Percentiles rank a stretch among this genome's conserved stretches.
These are phyloP conservation scores for Bipolaris cookei DNA, from an alignment of 2,329 filamentous ascomycete species.

Conservation along the genomic window DNA sequence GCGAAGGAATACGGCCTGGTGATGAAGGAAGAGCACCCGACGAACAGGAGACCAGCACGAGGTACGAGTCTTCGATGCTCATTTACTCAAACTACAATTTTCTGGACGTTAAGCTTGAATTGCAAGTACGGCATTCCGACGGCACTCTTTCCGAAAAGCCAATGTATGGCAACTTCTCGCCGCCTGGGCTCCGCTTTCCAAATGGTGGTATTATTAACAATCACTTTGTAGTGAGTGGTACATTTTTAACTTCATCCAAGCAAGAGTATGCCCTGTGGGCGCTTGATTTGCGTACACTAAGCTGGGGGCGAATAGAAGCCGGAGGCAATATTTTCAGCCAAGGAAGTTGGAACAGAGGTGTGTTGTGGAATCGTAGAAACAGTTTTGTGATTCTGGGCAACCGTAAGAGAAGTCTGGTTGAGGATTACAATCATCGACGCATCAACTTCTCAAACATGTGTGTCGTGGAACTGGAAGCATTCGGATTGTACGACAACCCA, in stretches of 20 bases:
- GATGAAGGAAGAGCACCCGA: constrained; percentile 50
- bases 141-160: constrained; percentile 83
- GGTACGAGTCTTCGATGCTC: constrained; percentile 72
- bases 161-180: constrained; percentile 86
- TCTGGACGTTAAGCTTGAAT: constrained; percentile 91
- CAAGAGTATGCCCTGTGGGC: constrained; percentile 99
- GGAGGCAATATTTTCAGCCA: constrained; percentile 91
- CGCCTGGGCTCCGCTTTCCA: constrained; percentile 90
- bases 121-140: constrained; percentile 86
- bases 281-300: constrained; percentile 82
- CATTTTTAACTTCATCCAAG: constrained; percentile 95
- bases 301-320: constrained; percentile 95
- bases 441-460: constrained; percentile 98
- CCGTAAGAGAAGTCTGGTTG: constrained; percentile 88
- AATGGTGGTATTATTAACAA: constrained; percentile 96
- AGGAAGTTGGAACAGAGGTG: constrained; percentile 95
- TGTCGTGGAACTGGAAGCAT: constrained; percentile 95
- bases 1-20: constrained; percentile 57
- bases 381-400: constrained; percentile 96
- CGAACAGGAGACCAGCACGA: constrained; percentile 40
- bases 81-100: constrained; percentile 99
- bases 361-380: constrained; percentile 91
- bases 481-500: constrained; percentile 96
- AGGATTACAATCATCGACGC: constrained; percentile 96
- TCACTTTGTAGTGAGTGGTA: constrained; percentile 96